A percentile compares a stretch with the other conserved stretches of the same genome.
Evolutionary conservation across 148 eudicot genomes (phyloP).

Genomic region (Pharnaceum exiguum): DNA sequence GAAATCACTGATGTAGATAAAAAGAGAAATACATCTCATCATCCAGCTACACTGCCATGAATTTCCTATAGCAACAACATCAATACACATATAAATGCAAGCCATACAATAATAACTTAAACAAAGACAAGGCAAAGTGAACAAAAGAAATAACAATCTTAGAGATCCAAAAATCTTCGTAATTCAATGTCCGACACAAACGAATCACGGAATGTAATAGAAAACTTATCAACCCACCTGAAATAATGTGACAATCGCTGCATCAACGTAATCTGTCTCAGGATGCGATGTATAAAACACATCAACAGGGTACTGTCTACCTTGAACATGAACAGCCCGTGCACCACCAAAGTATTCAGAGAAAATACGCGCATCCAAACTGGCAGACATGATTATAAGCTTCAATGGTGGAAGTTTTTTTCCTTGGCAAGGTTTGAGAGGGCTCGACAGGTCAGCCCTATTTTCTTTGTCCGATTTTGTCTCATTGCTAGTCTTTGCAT

Average conservation of each 20-base stretch:
- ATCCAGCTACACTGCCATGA: too few relatives aligned
- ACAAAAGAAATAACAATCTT: too few relatives aligned
- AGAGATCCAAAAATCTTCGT: too few relatives aligned
- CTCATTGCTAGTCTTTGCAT: conserved; percentile 26
- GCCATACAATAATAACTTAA: too few relatives aligned
- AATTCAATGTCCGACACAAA: too few relatives aligned
- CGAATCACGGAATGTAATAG: neutral
- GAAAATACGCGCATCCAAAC: conserved; percentile 83
- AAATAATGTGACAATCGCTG: conserved; percentile 78
- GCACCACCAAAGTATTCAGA: conserved; percentile 89
- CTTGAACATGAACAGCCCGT: conserved; percentile 84
- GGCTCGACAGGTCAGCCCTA: conserved; percentile 20
- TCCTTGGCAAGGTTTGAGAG: conserved; percentile 34
- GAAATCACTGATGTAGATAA: too few relatives aligned
- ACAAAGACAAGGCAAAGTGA: too few relatives aligned
- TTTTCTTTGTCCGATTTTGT: conserved; percentile 26
- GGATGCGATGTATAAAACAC: conserved; percentile 63
- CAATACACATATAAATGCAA: too few relatives aligned
- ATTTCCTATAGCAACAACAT: too few relatives aligned
- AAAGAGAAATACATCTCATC: too few relatives aligned
- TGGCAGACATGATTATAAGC: conserved; percentile 95
- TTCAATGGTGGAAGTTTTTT: conserved; percentile 57
- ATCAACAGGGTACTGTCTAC: conserved; percentile 94
- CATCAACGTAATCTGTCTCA: conserved; percentile 84
- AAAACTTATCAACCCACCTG: conserved; percentile 66